Conservation (phyloP, 2,329 filamentous ascomycete species). For the Rosellinia necatrix region DNA sequence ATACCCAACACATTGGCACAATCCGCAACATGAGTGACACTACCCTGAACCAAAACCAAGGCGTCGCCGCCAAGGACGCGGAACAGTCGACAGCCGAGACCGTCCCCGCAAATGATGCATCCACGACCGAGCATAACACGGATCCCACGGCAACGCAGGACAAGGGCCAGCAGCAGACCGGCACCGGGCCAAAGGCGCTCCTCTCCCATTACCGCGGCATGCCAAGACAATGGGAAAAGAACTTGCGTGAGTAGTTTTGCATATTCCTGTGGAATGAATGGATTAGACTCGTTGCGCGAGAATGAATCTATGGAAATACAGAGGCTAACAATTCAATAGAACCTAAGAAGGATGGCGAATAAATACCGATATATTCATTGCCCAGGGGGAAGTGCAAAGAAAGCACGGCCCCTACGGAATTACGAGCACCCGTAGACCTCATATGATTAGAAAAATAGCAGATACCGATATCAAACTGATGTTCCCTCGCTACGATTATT, state of each 20-base stretch:
- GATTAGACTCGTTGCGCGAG: neutral
- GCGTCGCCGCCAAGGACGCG: conserved; percentile 8
- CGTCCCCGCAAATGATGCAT: neutral
- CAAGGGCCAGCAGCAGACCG: conserved; percentile 18
- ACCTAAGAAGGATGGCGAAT: conserved; percentile 30
- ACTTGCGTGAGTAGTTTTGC: conserved; percentile 25
- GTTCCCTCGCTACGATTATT: too few relatives aligned
- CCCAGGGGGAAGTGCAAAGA: neutral
- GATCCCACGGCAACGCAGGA: neutral
- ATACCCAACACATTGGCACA: neutral
- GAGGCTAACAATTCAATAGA: conserved; percentile 25
- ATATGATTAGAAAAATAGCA: too few relatives aligned
- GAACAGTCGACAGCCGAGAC: conserved; percentile 8
- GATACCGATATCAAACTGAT: too few relatives aligned
- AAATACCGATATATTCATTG: neutral
- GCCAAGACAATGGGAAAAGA: conserved; percentile 39
- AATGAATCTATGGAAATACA: neutral
- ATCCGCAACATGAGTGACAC: conserved; percentile 16
- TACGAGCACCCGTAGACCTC: too few relatives aligned
- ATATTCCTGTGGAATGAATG: neutral
- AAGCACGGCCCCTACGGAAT: neutral
- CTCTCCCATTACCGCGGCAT: conserved; percentile 36
- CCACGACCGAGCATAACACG: conserved; percentile 3
- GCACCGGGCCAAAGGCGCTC: conserved; percentile 26
- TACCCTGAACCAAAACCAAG: conserved; percentile 9